Evolutionary conservation across 176 grass and related monocot species (phyloP).

Genomic region (Bromus sterilis): DNA sequence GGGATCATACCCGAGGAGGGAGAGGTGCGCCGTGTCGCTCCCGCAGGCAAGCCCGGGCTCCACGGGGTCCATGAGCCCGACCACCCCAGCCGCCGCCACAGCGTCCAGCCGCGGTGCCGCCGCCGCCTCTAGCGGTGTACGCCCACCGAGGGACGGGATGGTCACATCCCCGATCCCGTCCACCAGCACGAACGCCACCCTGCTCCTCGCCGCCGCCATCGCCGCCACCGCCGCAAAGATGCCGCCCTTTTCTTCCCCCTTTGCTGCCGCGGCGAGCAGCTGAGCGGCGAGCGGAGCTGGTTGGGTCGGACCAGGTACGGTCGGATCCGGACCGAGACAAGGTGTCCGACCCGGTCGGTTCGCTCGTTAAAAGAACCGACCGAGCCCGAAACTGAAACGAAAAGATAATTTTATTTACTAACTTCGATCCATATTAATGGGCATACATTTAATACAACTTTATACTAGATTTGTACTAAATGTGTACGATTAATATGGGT

Average conservation of each 20-base stretch:
- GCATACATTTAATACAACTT: too few species aligned
- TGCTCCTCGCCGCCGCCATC: slow-evolving; percentile 7
- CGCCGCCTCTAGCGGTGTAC: slow-evolving; percentile 51
- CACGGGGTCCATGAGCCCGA: slow-evolving; percentile 91
- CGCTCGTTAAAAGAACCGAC: slow-evolving; percentile 12
- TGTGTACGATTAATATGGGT: too few species aligned
- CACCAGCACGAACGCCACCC: slow-evolving; percentile 73
- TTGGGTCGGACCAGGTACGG: neutral
- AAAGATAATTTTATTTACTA: too few species aligned
- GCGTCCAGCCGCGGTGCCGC: slow-evolving; percentile 48
- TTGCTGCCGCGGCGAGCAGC: slow-evolving; percentile 2
- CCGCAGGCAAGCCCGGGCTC: slow-evolving; percentile 82
- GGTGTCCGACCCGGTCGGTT: neutral
- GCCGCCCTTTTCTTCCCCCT: neutral
- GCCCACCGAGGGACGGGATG: slow-evolving; percentile 39
- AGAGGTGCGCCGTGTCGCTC: slow-evolving; percentile 94
- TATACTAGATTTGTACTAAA: too few species aligned
- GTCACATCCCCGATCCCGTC: slow-evolving; percentile 80
- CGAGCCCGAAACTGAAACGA: too few species aligned
- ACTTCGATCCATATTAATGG: too few species aligned
- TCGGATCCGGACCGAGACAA: neutral
- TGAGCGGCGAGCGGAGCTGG: neutral
- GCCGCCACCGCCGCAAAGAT: neutral
- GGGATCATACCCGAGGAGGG: slow-evolving; percentile 78
- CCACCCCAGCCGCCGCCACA: slow-evolving; percentile 64